Conservation (phyloP, 306 rosid species). For the Hippophae rhamnoides region DNA sequence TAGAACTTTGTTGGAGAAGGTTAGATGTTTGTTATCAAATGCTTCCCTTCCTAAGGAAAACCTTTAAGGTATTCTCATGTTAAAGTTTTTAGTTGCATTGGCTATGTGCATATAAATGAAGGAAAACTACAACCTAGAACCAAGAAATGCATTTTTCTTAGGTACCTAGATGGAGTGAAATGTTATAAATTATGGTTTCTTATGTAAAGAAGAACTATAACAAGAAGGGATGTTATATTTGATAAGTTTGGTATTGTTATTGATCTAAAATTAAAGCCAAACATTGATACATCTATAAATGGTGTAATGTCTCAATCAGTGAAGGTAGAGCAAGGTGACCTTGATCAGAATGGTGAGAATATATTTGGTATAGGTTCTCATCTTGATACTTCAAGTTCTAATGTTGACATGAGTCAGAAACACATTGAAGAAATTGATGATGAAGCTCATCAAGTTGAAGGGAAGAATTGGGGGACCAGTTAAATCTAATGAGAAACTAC, state of each 20-base stretch:
- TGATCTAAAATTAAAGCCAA: background rate
- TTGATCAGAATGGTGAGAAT: too few species aligned
- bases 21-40: background rate
- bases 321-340: too few species aligned
- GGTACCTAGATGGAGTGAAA: background rate
- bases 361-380: too few species aligned
- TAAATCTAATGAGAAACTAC: background rate
- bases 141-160: background rate
- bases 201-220: background rate
- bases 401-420: too few species aligned
- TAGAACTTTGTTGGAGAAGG: background rate
- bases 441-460: background rate
- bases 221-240: background rate
- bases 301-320: too few species aligned
- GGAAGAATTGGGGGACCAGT: rapidly evolving
- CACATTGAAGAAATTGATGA: background rate
- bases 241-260: background rate
- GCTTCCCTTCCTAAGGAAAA: background rate
- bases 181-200: background rate
- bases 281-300: too few species aligned
- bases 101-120: background rate
- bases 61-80: background rate
- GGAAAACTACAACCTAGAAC: background rate
- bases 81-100: background rate
- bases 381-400: too few species aligned